Evolutionary conservation across 2,329 filamentous ascomycete species (phyloP).

Genomic region (Xylaria sp.): DNA sequence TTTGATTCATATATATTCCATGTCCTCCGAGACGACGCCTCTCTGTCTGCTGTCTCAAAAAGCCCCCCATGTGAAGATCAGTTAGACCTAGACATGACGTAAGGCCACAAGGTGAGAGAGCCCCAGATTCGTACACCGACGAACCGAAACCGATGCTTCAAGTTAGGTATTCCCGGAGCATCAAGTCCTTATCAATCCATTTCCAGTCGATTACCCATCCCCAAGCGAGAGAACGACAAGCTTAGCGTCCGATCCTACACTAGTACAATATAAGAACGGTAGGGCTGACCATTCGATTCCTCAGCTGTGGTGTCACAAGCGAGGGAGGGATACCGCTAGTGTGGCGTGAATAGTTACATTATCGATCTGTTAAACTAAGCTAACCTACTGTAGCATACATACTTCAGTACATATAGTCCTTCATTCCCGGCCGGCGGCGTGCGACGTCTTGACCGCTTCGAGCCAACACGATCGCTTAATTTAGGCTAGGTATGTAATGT

Average conservation of each 20-base stretch:
- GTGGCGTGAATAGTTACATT: background rate
- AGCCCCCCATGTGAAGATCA: background rate
- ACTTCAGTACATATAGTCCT: background rate
- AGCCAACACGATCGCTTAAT: background rate
- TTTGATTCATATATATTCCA: background rate
- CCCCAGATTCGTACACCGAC: slow-evolving; percentile 20
- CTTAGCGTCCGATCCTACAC: slow-evolving; percentile 23
- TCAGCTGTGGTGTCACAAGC: slow-evolving; percentile 12
- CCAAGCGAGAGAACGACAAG: slow-evolving; percentile 11
- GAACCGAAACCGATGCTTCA: slow-evolving; percentile 11
- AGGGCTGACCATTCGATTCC: slow-evolving; percentile 30
- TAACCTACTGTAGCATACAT: background rate
- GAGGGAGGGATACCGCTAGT: background rate
- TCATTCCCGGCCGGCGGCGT: slow-evolving; percentile 6
- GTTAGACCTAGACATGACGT: background rate
- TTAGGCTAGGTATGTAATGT: background rate
- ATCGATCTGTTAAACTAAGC: background rate
- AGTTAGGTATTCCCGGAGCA: slow-evolving; percentile 1
- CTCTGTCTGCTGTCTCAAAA: background rate
- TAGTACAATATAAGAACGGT: slow-evolving; percentile 15
- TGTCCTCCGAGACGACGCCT: background rate
- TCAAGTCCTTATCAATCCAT: background rate
- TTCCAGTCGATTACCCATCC: slow-evolving; percentile 2
- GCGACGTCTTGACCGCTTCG: slow-evolving; percentile 1
- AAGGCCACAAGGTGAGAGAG: slow-evolving; percentile 10